phyloP scores from a whole-genome alignment of 2,329 filamentous ascomycete species.

The Trichothecium roseum region DNA sequence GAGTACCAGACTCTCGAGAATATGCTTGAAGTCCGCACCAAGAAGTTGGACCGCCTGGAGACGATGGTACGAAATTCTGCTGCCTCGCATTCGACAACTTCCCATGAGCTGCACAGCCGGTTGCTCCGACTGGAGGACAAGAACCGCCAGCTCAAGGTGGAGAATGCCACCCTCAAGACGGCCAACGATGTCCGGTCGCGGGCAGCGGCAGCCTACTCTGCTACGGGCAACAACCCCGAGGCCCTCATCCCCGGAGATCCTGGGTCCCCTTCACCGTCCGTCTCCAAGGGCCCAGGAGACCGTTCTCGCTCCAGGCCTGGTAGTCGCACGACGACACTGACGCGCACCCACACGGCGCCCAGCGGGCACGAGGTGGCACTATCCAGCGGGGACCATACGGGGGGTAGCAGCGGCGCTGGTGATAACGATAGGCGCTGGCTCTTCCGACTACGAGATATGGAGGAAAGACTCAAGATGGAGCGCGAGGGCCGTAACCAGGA shows the following conservation, averaged over 20 bases:
- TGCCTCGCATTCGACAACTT: conserved; percentile 34
- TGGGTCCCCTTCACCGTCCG: conserved; percentile 38
- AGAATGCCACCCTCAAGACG: conserved; percentile 59
- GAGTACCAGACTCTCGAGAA: conserved; percentile 83
- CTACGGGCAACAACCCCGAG: conserved; percentile 23
- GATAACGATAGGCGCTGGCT: conserved; percentile 67
- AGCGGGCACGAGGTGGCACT: conserved; percentile 18
- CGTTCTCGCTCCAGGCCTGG: conserved; percentile 18
- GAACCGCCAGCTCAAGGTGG: conserved; percentile 53
- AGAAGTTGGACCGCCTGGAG: conserved; percentile 82
- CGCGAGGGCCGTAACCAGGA: conserved; percentile 78
- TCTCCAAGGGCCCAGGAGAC: conserved; percentile 38
- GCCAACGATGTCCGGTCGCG: conserved; percentile 48
- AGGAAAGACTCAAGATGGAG: conserved; percentile 81
- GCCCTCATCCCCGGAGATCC: conserved; percentile 22
- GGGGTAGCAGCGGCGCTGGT: conserved; percentile 7
- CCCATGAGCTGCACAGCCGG: conserved; percentile 32
- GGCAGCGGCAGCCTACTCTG: conserved; percentile 27
- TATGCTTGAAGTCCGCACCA: conserved; percentile 66
- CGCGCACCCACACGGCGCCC: conserved; percentile 16
- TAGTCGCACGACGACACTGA: conserved; percentile 1
- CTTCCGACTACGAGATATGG: conserved; percentile 74
- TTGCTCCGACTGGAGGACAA: conserved; percentile 48
- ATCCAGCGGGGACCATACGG: conserved; percentile 8
- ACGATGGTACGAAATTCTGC: conserved; percentile 60